A percentile compares a stretch with the other conserved stretches of the same genome.
Evolutionary conservation across 2,329 filamentous ascomycete species (phyloP).

Genomic region (Arthroderma uncinatum): DNA sequence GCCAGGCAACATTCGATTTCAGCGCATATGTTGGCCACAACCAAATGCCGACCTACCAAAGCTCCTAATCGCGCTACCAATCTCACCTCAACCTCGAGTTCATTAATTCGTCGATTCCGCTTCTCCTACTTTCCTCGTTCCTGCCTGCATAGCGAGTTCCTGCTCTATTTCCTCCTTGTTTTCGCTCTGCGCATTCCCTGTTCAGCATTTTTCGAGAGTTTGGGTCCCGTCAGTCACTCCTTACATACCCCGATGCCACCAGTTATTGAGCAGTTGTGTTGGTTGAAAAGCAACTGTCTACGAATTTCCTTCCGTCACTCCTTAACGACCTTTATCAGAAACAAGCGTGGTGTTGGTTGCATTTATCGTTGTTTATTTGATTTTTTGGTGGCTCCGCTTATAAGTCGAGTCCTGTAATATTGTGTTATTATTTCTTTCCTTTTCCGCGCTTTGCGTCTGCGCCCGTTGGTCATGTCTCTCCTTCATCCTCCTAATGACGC

Average conservation of each 20-base stretch:
- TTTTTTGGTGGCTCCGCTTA: conserved; percentile 4
- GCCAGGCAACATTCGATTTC: conserved; percentile 31
- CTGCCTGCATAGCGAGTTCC: conserved; percentile 5
- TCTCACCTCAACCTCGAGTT: conserved; percentile 1
- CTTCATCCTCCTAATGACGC: conserved; percentile 7
- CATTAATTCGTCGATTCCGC: background rate
- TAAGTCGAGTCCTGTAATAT: background rate
- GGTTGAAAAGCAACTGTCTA: conserved; percentile 11
- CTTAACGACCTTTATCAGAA: conserved; percentile 18
- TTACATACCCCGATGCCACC: conserved; percentile 15
- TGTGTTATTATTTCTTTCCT: conserved; percentile 12
- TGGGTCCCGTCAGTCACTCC: conserved; percentile 18
- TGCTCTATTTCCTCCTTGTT: background rate
- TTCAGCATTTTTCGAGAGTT: conserved; percentile 12
- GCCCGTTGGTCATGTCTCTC: conserved; percentile 15
- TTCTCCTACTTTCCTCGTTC: background rate
- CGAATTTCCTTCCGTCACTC: conserved; percentile 26
- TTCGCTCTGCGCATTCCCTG: background rate
- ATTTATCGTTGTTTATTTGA: conserved; percentile 1
- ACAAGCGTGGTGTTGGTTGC: conserved; percentile 18
- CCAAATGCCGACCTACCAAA: conserved; percentile 20
- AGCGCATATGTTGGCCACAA: conserved; percentile 22
- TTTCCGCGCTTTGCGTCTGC: background rate
- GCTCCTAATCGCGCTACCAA: background rate
- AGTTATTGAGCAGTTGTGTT: background rate